These are phyloP conservation scores for Blattamonas nauphoetae DNA, from an alignment of 78 protist genomes.

Conservation along the genomic window DNA sequence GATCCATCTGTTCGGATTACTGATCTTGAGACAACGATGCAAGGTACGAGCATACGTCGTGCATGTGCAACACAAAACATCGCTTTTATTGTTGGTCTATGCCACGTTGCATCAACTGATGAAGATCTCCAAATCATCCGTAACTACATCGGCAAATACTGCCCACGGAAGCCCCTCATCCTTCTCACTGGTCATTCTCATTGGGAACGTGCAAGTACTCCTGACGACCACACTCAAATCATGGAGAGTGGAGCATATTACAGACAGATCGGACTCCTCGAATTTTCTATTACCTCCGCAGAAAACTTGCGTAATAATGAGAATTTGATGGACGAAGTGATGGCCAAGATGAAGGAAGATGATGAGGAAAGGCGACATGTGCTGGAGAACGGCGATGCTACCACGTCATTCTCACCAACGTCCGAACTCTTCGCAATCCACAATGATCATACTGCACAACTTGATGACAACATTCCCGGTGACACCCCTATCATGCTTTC, in stretches of 20 bases:
- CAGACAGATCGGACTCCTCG: background rate
- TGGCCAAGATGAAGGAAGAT: no score
- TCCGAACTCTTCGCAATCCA: no score
- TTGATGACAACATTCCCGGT: no score
- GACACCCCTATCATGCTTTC: no score
- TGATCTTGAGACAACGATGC: background rate
- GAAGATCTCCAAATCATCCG: background rate
- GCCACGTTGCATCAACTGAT: background rate
- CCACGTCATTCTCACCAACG: no score
- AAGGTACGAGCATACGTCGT: background rate
- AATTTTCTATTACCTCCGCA: no score
- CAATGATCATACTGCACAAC: no score
- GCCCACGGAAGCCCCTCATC: background rate
- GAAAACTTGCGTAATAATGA: no score
- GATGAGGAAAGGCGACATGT: no score
- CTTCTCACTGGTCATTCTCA: constrained; percentile 8
- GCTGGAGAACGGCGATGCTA: no score
- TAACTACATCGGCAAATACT: background rate
- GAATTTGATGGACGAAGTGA: no score
- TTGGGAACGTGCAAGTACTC: background rate
- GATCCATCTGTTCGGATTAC: background rate
- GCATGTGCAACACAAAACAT: background rate
- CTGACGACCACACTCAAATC: background rate
- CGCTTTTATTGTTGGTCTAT: background rate
- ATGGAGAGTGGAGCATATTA: background rate